phyloP scores from a whole-genome alignment of 2,329 filamentous ascomycete species.

The Emericellopsis cladophorae region DNA sequence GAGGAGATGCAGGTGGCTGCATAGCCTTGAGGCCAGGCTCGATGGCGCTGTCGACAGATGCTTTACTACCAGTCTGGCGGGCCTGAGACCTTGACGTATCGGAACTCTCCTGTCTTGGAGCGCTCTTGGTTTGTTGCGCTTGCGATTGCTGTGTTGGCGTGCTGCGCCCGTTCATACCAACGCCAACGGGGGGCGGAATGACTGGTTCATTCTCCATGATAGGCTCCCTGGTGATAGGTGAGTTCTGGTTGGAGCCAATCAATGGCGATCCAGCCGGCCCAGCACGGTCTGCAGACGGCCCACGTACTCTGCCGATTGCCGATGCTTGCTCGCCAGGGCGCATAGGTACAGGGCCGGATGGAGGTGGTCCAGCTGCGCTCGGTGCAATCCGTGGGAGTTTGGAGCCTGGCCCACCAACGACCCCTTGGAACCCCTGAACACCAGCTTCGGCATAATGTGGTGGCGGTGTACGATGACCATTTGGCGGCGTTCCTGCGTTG shows the following conservation, averaged over 20 bases:
- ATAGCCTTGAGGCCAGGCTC: conserved; percentile 10
- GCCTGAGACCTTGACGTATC: no score
- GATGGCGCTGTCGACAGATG: no score
- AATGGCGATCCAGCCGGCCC: conserved; percentile 23
- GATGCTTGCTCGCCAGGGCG: conserved; percentile 30
- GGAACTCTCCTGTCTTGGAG: conserved; percentile 19
- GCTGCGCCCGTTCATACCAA: conserved; percentile 45
- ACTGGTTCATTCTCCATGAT: conserved; percentile 17
- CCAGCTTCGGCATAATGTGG: conserved; percentile 26
- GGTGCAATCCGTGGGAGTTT: conserved; percentile 18
- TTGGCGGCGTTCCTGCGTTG: conserved; percentile 22
- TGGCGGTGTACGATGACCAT: conserved; percentile 25
- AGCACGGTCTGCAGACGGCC: conserved; percentile 34
- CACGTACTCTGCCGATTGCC: conserved; percentile 29
- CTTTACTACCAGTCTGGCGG: no score
- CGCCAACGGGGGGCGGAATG: conserved; percentile 31
- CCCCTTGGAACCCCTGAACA: conserved; percentile 11
- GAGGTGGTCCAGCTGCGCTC: conserved; percentile 37
- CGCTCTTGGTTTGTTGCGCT: conserved; percentile 12
- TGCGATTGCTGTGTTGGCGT: conserved; percentile 39
- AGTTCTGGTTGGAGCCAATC: conserved; percentile 22
- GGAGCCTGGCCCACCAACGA: conserved; percentile 20
- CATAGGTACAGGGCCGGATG: conserved; percentile 37
- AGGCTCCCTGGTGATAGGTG: conserved; percentile 7
- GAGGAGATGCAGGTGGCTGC: conserved; percentile 43